These are phyloP conservation scores for Boechera retrofracta DNA, from an alignment of 345 rosid species.

Conservation along the genomic window DNA sequence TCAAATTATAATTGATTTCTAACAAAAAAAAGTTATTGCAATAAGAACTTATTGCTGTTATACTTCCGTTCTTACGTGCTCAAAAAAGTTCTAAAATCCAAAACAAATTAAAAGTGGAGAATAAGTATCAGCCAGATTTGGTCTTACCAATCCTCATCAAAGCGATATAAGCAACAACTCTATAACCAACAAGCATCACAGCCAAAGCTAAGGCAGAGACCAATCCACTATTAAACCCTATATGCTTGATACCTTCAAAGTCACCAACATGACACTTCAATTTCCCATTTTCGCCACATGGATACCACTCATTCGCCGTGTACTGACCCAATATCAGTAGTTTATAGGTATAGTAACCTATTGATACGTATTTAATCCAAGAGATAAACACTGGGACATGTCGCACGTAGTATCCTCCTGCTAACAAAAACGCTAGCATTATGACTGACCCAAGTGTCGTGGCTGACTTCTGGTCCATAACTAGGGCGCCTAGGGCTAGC, in stretches of 20 bases:
- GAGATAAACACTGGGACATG: conserved; percentile 77
- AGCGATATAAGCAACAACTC: conserved; percentile 83
- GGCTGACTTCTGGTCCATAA: conserved; percentile 88
- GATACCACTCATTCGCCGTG: conserved; percentile 61
- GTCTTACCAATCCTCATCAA: conserved; percentile 54
- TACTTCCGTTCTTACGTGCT: not conserved
- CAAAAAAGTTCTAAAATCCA: conserved; percentile 15
- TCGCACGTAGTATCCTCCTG: conserved; percentile 88
- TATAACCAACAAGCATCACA: conserved; percentile 80
- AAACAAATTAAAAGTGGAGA: not conserved
- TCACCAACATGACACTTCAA: conserved; percentile 66
- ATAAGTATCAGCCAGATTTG: conserved; percentile 32
- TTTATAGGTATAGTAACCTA: conserved; percentile 86
- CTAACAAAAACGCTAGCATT: conserved; percentile 82
- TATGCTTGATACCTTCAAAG: conserved; percentile 61
- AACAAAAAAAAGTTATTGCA: not conserved
- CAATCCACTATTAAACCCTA: conserved; percentile 56
- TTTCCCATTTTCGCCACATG: conserved; percentile 55
- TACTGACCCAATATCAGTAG: conserved; percentile 80
- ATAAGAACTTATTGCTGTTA: conserved; percentile 24
- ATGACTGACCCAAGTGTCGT: conserved; percentile 88
- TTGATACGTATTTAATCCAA: conserved; percentile 87
- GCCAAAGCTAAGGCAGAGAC: conserved; percentile 64
- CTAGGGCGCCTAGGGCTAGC: conserved; percentile 81
- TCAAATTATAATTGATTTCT: not conserved